phyloP scores from a whole-genome alignment of 768 basidiomycete genomes.

The Paxillus rubicundulus region DNA sequence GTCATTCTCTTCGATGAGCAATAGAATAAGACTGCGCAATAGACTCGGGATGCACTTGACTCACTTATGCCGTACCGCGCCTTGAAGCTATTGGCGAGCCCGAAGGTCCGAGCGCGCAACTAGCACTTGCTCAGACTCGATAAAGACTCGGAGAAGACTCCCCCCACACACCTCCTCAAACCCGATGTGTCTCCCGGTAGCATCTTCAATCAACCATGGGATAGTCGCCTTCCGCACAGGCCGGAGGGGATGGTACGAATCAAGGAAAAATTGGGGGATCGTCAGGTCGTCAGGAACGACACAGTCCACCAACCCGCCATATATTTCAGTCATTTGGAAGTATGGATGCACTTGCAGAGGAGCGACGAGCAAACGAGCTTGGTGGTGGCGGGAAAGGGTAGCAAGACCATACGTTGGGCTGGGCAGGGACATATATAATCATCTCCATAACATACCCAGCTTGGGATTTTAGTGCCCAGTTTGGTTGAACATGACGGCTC shows the following conservation, averaged over 20 bases:
- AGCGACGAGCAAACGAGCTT: neutral
- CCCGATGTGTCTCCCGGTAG: constrained; percentile 42
- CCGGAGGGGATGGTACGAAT: constrained; percentile 38
- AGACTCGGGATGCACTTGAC: constrained; percentile 10
- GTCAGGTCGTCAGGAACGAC: constrained; percentile 60
- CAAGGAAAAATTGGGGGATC: constrained; percentile 65
- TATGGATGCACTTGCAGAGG: neutral
- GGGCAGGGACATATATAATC: too few species aligned
- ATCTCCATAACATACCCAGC: too few species aligned
- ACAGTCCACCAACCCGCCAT: constrained; percentile 30
- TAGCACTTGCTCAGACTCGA: constrained; percentile 13
- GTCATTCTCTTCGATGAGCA: constrained; percentile 37
- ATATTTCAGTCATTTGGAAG: constrained; percentile 24
- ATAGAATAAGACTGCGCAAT: neutral
- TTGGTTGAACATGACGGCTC: too few species aligned
- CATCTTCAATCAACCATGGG: constrained; percentile 63
- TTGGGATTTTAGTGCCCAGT: too few species aligned
- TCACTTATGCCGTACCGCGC: constrained; percentile 49
- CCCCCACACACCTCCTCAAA: constrained; percentile 45
- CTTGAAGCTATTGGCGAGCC: constrained; percentile 53
- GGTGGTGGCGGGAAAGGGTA: too few species aligned
- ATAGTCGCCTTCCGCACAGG: constrained; percentile 44
- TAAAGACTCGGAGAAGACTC: neutral
- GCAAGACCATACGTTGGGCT: neutral
- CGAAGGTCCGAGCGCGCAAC: constrained; percentile 44